Evolutionary conservation across 768 basidiomycete genomes (phyloP).

Genomic region (Tylopilus balloui): DNA sequence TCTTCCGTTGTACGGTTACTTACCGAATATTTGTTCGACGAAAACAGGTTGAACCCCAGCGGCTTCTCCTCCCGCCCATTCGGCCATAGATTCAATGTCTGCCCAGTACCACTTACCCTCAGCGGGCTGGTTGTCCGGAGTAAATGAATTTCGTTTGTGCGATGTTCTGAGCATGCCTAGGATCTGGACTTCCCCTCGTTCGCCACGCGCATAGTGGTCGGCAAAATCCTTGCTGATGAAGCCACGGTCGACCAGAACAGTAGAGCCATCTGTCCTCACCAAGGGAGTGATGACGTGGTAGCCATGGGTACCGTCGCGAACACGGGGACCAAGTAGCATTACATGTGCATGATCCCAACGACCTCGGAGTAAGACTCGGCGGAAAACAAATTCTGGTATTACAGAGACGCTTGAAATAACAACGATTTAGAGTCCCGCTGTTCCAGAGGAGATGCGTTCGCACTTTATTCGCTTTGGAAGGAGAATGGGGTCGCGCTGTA

Average conservation of each 20-base stretch:
- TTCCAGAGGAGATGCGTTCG: slow-evolving; percentile 27
- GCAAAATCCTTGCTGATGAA: slow-evolving; percentile 68
- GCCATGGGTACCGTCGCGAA: slow-evolving; percentile 85
- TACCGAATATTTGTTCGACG: slow-evolving; percentile 89
- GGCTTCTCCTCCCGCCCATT: slow-evolving; percentile 66
- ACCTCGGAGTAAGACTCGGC: slow-evolving; percentile 77
- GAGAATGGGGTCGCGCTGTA: slow-evolving; percentile 69
- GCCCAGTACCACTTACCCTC: slow-evolving; percentile 90
- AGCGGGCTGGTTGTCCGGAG: slow-evolving; percentile 80
- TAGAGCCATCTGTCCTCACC: slow-evolving; percentile 71
- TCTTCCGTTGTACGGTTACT: slow-evolving; percentile 21
- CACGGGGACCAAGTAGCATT: slow-evolving; percentile 80
- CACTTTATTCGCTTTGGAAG: slow-evolving; percentile 89
- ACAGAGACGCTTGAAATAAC: slow-evolving; percentile 51
- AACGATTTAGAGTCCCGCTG: slow-evolving; percentile 18
- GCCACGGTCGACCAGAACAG: slow-evolving; percentile 88
- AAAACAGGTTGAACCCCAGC: slow-evolving; percentile 82
- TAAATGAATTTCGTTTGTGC: slow-evolving; percentile 71
- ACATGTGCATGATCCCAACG: slow-evolving; percentile 73
- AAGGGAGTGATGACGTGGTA: slow-evolving; percentile 88
- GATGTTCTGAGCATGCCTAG: slow-evolving; percentile 85
- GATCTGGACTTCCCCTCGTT: slow-evolving; percentile 61
- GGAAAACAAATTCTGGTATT: slow-evolving; percentile 84
- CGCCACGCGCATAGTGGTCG: slow-evolving; percentile 33
- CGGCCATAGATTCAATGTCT: slow-evolving; percentile 77